A percentile compares a stretch with the other conserved stretches of the same genome.
phyloP scores from a whole-genome alignment of 805 yeast genomes.

The Schizosaccharomyces pombe region DNA sequence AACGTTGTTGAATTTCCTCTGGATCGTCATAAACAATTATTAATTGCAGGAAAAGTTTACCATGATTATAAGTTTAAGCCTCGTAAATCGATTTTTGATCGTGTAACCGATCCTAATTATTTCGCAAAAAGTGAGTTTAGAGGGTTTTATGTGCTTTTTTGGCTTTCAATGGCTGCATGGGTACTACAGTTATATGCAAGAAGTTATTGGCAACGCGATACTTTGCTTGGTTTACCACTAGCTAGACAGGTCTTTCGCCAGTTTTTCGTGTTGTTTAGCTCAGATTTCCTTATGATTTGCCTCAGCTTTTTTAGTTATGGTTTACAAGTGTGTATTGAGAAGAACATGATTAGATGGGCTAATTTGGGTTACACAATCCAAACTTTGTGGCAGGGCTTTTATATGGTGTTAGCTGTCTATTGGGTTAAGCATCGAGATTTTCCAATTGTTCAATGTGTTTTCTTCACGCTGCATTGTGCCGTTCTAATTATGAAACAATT shows the following conservation, averaged over 20 bases:
- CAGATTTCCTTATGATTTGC: constrained; percentile 56
- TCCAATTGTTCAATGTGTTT: constrained; percentile 84
- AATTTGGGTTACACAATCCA: constrained; percentile 40
- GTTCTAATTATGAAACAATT: constrained; percentile 90
- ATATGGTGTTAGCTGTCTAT: constrained; percentile 29
- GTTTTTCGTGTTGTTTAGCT: constrained; percentile 39
- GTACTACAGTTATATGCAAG: constrained; percentile 31
- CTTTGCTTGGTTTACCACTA: constrained; percentile 24
- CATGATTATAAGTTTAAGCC: background rate
- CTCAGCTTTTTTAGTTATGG: constrained; percentile 35
- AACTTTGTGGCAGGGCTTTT: constrained; percentile 30
- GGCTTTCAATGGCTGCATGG: constrained; percentile 41
- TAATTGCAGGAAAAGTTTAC: background rate
- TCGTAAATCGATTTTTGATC: background rate
- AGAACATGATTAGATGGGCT: constrained; percentile 33
- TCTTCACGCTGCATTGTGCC: constrained; percentile 56
- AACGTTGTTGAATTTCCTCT: background rate
- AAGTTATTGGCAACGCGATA: constrained; percentile 19
- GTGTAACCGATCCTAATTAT: background rate
- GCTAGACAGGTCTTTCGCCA: constrained; percentile 35
- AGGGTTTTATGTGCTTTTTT: constrained; percentile 61
- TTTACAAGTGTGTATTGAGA: constrained; percentile 32
- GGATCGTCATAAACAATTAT: background rate
- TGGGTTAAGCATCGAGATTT: constrained; percentile 33
- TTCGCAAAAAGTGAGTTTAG: constrained; percentile 22